Base-by-base conservation (phyloP, 2,329 filamentous ascomycete genomes). In the Chrysosporium keratinophilum region DNA sequence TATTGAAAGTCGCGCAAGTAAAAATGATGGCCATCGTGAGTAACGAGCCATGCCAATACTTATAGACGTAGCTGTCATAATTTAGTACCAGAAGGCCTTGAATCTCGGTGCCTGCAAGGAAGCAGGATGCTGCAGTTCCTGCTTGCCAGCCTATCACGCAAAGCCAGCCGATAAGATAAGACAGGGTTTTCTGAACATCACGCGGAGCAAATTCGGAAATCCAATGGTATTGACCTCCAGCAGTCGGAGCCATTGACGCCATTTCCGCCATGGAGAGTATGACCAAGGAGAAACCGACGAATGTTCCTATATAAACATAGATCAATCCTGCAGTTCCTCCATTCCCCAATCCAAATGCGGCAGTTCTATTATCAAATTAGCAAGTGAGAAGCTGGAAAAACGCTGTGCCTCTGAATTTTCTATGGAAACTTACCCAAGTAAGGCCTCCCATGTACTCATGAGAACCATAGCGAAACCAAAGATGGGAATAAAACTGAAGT, bases 191-290 rank as follows among this genome's bases (percentile, higher is more conserved):
- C 52, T 74, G 71, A 31, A 57, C 65, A 7, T 59, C 61, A 12
- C 56, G 63, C 15, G 73, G 72, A 20, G 73, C 71, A 57, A 76
- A 73, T 39, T 73, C 67, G 12, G 67, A 69, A 5, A 72, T 68
- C 68, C 69, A 72, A 54, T 71, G 68, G 47, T 71, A 68, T 49
- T 70, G 68, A n/a, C 67, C 68, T 39, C 68, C 68, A 11, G 70
- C 65, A 39, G 69, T 72, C 14, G 71, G 71, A n/a, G 11, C 71
- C 69, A 73, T 73, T 3, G 71, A 73, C 33, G 69, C 69, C 63
- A 73, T 69, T 56, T 73, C 71, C 17, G 69, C 67, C 51, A 73
- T 63, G 48, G 65, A 69, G 34, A 64, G 63, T 56, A 70, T 68
- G 14, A 71, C 66, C 6, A 69, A 61, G n/a, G 58, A 52, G 19